phyloP scores from a whole-genome alignment of 331 rosid genomes.

The Telfairia occidentalis region DNA sequence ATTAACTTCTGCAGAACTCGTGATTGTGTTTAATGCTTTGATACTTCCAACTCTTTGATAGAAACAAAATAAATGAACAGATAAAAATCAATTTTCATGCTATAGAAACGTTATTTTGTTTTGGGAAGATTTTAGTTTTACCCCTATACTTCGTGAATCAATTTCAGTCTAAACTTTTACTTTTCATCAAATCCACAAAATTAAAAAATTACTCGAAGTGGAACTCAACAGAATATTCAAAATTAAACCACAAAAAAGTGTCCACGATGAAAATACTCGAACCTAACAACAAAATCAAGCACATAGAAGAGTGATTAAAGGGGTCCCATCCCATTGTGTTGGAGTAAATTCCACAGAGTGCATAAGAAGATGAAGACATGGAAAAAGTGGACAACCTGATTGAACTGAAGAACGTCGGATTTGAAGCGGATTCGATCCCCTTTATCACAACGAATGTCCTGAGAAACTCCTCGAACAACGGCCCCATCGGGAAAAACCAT shows the following conservation, averaged over 20 bases:
- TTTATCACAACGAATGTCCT: conserved; percentile 71
- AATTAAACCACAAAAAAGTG: too few species aligned
- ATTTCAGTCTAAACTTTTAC: neutral
- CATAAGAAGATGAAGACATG: neutral
- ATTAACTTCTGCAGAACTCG: neutral
- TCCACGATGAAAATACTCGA: neutral
- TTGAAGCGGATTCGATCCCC: conserved; percentile 91
- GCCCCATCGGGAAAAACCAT: conserved; percentile 66
- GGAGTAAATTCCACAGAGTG: neutral
- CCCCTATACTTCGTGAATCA: neutral
- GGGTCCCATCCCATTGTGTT: neutral
- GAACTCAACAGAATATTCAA: too few species aligned
- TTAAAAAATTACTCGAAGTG: neutral
- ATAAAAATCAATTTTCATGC: neutral
- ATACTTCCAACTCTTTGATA: neutral
- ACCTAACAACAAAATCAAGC: neutral
- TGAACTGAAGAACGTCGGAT: conserved; percentile 83
- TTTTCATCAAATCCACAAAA: neutral
- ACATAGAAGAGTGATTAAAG: neutral
- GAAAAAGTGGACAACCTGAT: conserved; percentile 34
- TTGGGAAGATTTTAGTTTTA: neutral
- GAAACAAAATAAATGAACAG: neutral
- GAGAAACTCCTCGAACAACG: conserved; percentile 52
- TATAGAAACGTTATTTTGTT: neutral
- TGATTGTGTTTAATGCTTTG: neutral